Percentiles rank a stretch among this genome's conserved stretches.
These are phyloP conservation scores for Pyrrhoderma lamaoense DNA, from an alignment of 1,284 basidiomycete species.

Conservation along the genomic window DNA sequence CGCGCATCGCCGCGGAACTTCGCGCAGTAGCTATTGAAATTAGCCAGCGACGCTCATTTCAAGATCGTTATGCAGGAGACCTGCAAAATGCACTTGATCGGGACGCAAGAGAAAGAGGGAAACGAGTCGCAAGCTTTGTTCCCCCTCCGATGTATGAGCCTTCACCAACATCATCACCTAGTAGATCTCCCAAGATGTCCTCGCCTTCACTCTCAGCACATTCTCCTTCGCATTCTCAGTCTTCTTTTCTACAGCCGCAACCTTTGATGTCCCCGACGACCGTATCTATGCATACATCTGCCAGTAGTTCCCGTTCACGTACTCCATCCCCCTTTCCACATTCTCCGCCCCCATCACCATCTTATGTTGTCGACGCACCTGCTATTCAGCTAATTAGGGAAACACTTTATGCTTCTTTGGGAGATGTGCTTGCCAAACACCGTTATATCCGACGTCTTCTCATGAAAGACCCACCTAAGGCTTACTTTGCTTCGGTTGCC, in stretches of 20 bases:
- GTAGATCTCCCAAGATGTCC: conserved; percentile 9
- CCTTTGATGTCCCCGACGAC: conserved; percentile 13
- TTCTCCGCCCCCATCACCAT: conserved; percentile 21
- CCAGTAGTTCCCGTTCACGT: conserved; percentile 1
- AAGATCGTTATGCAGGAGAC: conserved; percentile 64
- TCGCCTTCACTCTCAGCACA: not conserved
- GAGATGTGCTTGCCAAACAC: conserved; percentile 51
- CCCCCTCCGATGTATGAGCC: conserved; percentile 64
- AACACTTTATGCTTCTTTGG: conserved; percentile 72
- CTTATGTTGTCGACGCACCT: conserved; percentile 44
- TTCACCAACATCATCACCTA: conserved; percentile 23
- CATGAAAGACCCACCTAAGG: conserved; percentile 53
- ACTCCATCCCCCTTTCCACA: conserved; percentile 16
- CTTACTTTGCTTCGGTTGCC: conserved; percentile 69
- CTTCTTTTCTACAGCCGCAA: conserved; percentile 12
- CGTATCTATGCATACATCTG: not conserved
- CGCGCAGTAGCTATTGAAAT: conserved; percentile 75
- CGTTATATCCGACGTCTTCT: conserved; percentile 48
- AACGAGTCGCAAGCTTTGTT: conserved; percentile 48
- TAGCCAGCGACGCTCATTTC: conserved; percentile 73
- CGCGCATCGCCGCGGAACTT: conserved; percentile 65
- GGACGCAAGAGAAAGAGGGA: conserved; percentile 27
- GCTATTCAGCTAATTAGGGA: conserved; percentile 72
- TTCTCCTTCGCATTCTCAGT: conserved; percentile 8
- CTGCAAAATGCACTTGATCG: conserved; percentile 70